A percentile compares a stretch with the other conserved stretches of the same genome.
Conservation (phyloP, 1,284 basidiomycete species). For the Volvariella volvacea region DNA sequence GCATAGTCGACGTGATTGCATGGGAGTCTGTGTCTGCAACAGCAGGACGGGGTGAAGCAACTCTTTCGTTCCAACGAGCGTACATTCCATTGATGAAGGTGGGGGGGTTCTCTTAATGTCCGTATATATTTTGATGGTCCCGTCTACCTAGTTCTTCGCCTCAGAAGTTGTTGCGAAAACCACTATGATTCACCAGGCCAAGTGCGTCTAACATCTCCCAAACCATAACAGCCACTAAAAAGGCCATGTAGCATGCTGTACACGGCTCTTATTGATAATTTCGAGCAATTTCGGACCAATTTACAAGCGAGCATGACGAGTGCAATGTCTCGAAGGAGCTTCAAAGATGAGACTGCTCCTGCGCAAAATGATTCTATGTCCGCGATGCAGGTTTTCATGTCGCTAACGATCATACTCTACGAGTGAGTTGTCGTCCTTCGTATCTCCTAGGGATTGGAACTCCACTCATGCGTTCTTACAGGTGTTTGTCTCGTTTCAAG, state of each 20-base stretch:
- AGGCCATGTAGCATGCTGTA: slow-evolving; percentile 45
- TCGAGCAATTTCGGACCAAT: slow-evolving; percentile 34
- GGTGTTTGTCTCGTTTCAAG: slow-evolving; percentile 59
- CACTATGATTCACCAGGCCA: slow-evolving; percentile 45
- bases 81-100: slow-evolving; percentile 55
- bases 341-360: slow-evolving; percentile 28
- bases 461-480: slow-evolving; percentile 18
- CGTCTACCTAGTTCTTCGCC: slow-evolving; percentile 43
- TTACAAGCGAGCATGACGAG: slow-evolving; percentile 36
- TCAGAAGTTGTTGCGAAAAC: slow-evolving; percentile 60
- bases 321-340: slow-evolving; percentile 32
- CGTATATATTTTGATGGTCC: not conserved
- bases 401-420: slow-evolving; percentile 40
- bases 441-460: not conserved
- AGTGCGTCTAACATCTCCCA: slow-evolving; percentile 34
- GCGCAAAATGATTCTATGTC: slow-evolving; percentile 15
- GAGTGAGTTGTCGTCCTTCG: slow-evolving; percentile 37
- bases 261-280: slow-evolving; percentile 43
- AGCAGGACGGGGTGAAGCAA: slow-evolving; percentile 22
- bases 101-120: slow-evolving; percentile 11
- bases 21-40: slow-evolving; percentile 37
- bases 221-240: too few relatives aligned
- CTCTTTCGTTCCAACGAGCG: slow-evolving; percentile 56
- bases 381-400: slow-evolving; percentile 39
- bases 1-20: slow-evolving; percentile 44